Evolutionary conservation across 768 basidiomycete genomes (phyloP).

Genomic region (Leccinum boreale): DNA sequence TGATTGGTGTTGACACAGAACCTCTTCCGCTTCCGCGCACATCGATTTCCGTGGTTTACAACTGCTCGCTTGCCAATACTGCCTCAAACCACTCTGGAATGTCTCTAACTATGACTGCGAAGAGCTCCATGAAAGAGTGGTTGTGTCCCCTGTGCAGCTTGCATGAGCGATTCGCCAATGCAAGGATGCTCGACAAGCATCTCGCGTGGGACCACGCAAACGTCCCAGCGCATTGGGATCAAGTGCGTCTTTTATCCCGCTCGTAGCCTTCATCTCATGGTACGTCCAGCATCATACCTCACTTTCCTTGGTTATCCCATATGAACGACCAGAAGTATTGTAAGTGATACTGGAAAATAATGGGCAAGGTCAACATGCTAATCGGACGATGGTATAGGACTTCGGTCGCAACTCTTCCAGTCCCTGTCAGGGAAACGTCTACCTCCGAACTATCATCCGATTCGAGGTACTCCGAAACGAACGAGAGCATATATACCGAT

Average conservation of each 20-base stretch:
- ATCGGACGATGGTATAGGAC: constrained; percentile 1
- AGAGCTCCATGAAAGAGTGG: constrained; percentile 35
- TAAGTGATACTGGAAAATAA: constrained; percentile 5
- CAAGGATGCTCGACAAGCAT: constrained; percentile 45
- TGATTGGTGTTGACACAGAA: constrained; percentile 34
- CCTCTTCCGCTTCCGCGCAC: constrained; percentile 16
- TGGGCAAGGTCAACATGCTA: not conserved
- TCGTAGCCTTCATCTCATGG: not conserved
- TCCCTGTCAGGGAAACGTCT: constrained; percentile 2
- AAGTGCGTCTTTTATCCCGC: constrained; percentile 13
- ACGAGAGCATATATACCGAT: not conserved
- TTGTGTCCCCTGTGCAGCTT: constrained; percentile 55
- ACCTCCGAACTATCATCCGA: constrained; percentile 3
- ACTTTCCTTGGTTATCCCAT: constrained; percentile 18
- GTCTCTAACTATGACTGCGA: constrained; percentile 8
- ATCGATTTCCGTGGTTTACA: constrained; percentile 25
- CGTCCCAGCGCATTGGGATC: constrained; percentile 39
- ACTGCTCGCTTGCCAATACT: constrained; percentile 8
- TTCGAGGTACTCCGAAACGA: not conserved
- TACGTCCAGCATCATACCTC: constrained; percentile 10
- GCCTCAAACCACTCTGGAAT: constrained; percentile 8
- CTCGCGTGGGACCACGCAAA: constrained; percentile 46
- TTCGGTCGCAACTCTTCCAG: constrained; percentile 1
- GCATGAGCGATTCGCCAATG: constrained; percentile 40
- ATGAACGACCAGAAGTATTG: constrained; percentile 4